Evolutionary conservation across 2,329 filamentous ascomycete species (phyloP).

Genomic region (Xylaria sp.): DNA sequence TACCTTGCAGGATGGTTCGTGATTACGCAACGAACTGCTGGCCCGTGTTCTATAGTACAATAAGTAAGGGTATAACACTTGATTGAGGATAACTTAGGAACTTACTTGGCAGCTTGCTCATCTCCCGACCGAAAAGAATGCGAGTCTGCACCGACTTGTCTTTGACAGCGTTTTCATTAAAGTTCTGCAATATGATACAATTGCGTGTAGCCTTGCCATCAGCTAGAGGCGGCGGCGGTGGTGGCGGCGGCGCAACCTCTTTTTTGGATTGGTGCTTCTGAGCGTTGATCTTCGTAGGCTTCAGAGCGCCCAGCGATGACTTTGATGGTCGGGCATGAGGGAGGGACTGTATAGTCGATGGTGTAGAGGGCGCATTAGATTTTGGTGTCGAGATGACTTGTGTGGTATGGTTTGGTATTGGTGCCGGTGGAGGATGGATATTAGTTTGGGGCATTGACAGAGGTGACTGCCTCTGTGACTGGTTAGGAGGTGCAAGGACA

Average conservation of each 20-base stretch:
- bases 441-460: constrained; percentile 51
- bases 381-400: constrained; percentile 37
- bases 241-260: constrained; percentile 46
- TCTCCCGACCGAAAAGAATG: constrained; percentile 69
- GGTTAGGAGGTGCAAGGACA: constrained; percentile 59
- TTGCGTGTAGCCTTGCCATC: constrained; percentile 66
- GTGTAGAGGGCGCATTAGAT: constrained; percentile 28
- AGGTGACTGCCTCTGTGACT: constrained; percentile 53
- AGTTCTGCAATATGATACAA: constrained; percentile 70
- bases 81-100: constrained; percentile 21
- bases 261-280: constrained; percentile 45
- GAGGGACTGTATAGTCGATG: constrained; percentile 18
- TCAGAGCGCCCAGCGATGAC: constrained; percentile 39
- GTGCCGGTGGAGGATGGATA: constrained; percentile 38
- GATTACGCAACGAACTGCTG: constrained; percentile 76
- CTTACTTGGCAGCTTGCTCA: constrained; percentile 67
- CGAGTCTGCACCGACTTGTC: constrained; percentile 68
- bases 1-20: constrained; percentile 85
- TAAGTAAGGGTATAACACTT: constrained; percentile 35
- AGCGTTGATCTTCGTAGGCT: constrained; percentile 41
- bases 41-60: constrained; percentile 58
- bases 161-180: constrained; percentile 66
- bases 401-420: constrained; percentile 25
- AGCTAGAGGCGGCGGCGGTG: constrained; percentile 49
- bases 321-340: constrained; percentile 36